A percentile compares a stretch with the other conserved stretches of the same genome.
phyloP scores from a whole-genome alignment of 352 stramenopile species.

The Globisporangium recalcitrans region DNA sequence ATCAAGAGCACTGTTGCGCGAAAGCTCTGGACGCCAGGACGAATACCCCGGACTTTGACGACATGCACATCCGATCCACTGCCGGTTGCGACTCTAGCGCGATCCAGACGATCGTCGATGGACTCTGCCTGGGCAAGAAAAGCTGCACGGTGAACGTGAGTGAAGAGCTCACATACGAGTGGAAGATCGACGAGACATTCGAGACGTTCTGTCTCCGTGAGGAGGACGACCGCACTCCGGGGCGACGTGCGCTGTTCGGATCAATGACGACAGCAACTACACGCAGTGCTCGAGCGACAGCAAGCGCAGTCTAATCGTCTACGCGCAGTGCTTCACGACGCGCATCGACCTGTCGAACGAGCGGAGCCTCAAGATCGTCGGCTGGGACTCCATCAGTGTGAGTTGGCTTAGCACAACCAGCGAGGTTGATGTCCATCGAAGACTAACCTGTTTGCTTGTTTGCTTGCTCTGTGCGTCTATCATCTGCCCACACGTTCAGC shows the following conservation, averaged over 20 bases:
- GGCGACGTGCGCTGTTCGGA: conserved; percentile 31
- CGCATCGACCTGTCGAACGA: conserved; percentile 66
- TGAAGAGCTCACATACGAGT: conserved; percentile 49
- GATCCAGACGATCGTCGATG: conserved; percentile 62
- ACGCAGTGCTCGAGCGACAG: conserved; percentile 30
- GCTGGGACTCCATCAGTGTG: conserved; percentile 76
- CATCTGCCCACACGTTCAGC: conserved; percentile 20
- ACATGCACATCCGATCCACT: conserved; percentile 47
- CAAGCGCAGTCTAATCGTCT: conserved; percentile 56
- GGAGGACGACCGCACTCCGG: conserved; percentile 24
- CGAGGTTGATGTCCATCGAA: too few species aligned
- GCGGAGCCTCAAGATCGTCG: conserved; percentile 74
- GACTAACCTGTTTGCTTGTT: neutral
- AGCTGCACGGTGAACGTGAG: conserved; percentile 64
- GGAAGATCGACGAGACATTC: conserved; percentile 41
- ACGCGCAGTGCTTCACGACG: conserved; percentile 70
- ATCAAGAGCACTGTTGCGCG: conserved; percentile 61
- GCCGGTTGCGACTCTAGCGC: conserved; percentile 34
- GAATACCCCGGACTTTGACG: conserved; percentile 37
- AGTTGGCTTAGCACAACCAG: too few species aligned
- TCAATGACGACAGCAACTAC: conserved; percentile 59
- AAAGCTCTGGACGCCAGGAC: conserved; percentile 28
- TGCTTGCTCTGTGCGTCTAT: neutral
- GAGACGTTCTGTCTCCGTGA: conserved; percentile 32
- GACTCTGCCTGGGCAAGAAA: conserved; percentile 62